phyloP scores from a whole-genome alignment of 257 asterid genomes.

The Penstemon barbatus region DNA sequence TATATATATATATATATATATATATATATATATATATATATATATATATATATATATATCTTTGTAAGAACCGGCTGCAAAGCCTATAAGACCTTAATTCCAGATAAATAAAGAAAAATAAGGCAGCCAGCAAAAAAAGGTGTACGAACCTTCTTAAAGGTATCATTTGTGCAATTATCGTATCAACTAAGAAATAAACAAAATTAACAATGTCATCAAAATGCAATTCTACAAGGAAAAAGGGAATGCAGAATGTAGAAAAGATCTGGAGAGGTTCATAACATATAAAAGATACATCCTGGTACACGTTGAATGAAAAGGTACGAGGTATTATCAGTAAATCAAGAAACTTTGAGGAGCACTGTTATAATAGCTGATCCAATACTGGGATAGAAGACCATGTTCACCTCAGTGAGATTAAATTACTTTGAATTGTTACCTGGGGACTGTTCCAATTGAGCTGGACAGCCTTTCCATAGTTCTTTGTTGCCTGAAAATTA shows the following conservation, averaged over 20 bases:
- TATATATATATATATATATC: too few species aligned
- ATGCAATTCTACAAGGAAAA: constrained; percentile 7
- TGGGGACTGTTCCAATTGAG: constrained; percentile 99
- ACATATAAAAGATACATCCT: not conserved
- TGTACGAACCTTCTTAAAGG: too few species aligned
- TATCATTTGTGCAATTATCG: too few species aligned
- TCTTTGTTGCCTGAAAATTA: constrained; percentile 79
- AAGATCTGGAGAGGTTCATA: constrained; percentile 4
- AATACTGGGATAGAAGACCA: constrained; percentile 9
- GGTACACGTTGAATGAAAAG: not conserved
- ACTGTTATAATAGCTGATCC: constrained; percentile 15
- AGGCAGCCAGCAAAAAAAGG: too few species aligned
- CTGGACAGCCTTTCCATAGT: constrained; percentile 93
- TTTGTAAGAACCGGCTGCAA: too few species aligned
- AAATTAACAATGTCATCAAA: constrained; percentile 10
- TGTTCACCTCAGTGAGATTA: constrained; percentile 20
- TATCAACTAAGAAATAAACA: too few species aligned
- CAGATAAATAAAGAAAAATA: too few species aligned
- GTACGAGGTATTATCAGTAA: not conserved
- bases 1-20: too few species aligned
- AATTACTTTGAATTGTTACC: constrained; percentile 47
- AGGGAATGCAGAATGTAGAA: not conserved
- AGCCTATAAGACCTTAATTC: too few species aligned
- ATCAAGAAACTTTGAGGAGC: not conserved
- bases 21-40: too few species aligned